Conservation (phyloP, 225 moss, liverwort and hornwort species). For the Climacium dendroides region DNA sequence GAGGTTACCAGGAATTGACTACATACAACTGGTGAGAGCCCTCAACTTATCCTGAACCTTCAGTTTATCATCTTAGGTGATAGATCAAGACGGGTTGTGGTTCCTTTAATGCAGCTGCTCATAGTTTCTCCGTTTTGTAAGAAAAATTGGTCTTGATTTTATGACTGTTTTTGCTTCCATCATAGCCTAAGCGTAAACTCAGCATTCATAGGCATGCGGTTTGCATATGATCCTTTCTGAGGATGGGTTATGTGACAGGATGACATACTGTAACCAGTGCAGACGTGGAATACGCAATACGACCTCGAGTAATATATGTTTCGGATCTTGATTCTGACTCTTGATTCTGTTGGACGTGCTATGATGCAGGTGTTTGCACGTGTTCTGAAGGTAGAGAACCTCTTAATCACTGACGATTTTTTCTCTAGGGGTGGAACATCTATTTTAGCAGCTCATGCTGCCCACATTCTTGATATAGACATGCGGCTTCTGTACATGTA, state of each 20-base stretch:
- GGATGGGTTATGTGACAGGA: neutral
- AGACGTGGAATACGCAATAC: neutral
- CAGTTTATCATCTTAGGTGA: neutral
- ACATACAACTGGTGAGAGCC: constrained; percentile 1
- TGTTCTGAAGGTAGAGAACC: neutral
- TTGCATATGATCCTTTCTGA: neutral
- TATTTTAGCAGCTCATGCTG: constrained; percentile 35
- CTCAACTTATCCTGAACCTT: neutral
- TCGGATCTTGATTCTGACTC: neutral
- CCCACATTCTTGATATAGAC: constrained; percentile 20
- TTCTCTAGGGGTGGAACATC: constrained; percentile 35
- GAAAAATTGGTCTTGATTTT: neutral
- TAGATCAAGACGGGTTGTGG: neutral
- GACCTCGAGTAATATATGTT: neutral
- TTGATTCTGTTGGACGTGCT: neutral
- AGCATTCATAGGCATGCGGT: neutral
- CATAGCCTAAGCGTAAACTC: neutral
- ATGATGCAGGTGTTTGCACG: constrained; percentile 22
- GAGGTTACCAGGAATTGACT: neutral
- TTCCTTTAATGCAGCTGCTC: neutral
- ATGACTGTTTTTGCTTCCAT: neutral
- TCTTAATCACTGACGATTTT: constrained; percentile 13
- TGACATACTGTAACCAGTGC: neutral
- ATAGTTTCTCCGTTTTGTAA: neutral
- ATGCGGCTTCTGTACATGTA: constrained; percentile 24